Evolutionary conservation across 768 basidiomycete species (phyloP).

Genomic region (Hydnomerulius pinastri): DNA sequence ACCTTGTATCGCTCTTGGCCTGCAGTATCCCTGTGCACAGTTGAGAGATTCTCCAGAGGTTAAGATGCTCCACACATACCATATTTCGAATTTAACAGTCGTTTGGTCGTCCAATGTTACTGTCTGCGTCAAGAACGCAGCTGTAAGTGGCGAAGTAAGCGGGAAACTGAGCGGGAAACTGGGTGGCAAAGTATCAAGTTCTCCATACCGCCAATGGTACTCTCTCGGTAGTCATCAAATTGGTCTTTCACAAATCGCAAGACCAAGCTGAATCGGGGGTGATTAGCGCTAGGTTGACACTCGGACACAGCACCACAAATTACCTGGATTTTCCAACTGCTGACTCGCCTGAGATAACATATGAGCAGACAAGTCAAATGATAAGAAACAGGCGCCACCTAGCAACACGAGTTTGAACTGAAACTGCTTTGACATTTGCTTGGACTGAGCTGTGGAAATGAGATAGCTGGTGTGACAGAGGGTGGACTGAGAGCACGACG

Average conservation of each 20-base stretch:
- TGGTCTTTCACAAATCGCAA: constrained; percentile 96
- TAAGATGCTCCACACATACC: constrained; percentile 50
- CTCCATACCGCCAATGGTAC: constrained; percentile 82
- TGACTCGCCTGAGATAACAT: constrained; percentile 71
- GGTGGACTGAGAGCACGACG: constrained; percentile 20
- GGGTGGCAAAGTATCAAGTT: background rate
- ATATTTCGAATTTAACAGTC: constrained; percentile 97
- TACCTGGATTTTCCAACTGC: constrained; percentile 98
- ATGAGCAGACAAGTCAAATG: constrained; percentile 3
- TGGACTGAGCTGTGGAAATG: constrained; percentile 32
- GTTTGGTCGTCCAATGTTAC: constrained; percentile 87
- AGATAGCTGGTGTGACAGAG: constrained; percentile 23
- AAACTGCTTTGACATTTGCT: constrained; percentile 86
- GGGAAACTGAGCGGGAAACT: constrained; percentile 6
- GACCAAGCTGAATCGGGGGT: constrained; percentile 64
- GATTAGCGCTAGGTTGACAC: constrained; percentile 26
- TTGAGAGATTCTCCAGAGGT: constrained; percentile 9
- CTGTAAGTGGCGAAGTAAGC: constrained; percentile 42
- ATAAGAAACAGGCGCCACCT: constrained; percentile 50
- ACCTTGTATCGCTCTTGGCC: constrained; percentile 96
- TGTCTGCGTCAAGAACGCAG: constrained; percentile 98
- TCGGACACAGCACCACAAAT: constrained; percentile 10
- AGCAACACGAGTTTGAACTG: constrained; percentile 97
- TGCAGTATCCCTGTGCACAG: constrained; percentile 78
- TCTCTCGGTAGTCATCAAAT: constrained; percentile 94